Evolutionary conservation across 208 protist genomes (phyloP).

Genomic region (Trypanosoma melophagium): DNA sequence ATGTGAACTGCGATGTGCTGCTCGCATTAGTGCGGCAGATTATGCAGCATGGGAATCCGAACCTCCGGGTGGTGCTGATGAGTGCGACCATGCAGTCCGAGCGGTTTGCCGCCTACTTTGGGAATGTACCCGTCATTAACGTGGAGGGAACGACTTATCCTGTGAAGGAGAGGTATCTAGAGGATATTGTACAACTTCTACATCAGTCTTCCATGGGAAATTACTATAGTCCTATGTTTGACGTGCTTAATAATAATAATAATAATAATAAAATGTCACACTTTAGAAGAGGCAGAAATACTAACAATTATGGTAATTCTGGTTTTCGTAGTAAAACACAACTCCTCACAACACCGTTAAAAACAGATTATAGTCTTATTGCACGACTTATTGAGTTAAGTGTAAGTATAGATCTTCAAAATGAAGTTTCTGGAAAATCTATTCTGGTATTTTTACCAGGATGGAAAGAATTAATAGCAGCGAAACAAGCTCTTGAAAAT

Average conservation of each 20-base stretch:
- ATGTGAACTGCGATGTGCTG: slow-evolving; percentile 98
- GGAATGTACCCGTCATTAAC: slow-evolving; percentile 51
- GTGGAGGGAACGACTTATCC: slow-evolving; percentile 79
- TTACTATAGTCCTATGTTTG: slow-evolving; percentile 61
- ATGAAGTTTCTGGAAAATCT: slow-evolving; percentile 72
- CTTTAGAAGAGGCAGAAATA: not conserved
- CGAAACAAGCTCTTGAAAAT: slow-evolving; percentile 63
- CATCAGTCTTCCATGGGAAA: not conserved
- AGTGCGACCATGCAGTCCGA: slow-evolving; percentile 97
- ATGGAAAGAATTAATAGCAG: slow-evolving; percentile 95
- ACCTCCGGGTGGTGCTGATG: slow-evolving; percentile 97
- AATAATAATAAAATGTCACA: not conserved
- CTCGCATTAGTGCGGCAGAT: slow-evolving; percentile 95
- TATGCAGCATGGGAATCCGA: slow-evolving; percentile 33
- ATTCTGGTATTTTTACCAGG: slow-evolving; percentile 99
- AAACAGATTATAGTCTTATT: slow-evolving; percentile 81
- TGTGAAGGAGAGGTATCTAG: slow-evolving; percentile 66
- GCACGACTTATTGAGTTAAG: slow-evolving; percentile 65
- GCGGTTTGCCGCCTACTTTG: slow-evolving; percentile 97
- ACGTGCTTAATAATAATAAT: slow-evolving; percentile 23
- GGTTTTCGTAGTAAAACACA: slow-evolving; percentile 5
- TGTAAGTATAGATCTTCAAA: slow-evolving; percentile 44
- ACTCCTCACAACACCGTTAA: slow-evolving; percentile 27
- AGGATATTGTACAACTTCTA: slow-evolving; percentile 50
- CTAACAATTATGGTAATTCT: not conserved